phyloP scores from a whole-genome alignment of 1,284 basidiomycete species.

The Taiwanofungus camphoratus region DNA sequence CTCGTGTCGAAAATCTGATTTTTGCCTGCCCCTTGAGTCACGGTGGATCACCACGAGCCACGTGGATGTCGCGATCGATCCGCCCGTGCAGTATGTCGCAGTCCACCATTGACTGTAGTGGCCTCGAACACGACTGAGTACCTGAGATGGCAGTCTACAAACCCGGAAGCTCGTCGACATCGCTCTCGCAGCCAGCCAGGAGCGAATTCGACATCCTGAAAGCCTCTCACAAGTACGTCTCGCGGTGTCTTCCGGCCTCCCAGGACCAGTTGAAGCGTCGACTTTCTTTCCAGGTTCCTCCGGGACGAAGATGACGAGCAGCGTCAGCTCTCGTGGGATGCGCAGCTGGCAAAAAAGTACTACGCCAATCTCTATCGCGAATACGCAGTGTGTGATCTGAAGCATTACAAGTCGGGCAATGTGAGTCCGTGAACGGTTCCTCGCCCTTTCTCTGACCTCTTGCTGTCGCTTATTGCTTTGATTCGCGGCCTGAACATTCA shows the following conservation, averaged over 20 bases:
- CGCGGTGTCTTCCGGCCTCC: constrained; percentile 4
- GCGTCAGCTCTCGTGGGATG: constrained; percentile 60
- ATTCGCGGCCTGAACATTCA: too few species aligned
- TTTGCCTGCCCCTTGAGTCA: too few species aligned
- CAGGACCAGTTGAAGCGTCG: constrained; percentile 4
- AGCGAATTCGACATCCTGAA: constrained; percentile 67
- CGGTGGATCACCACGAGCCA: too few species aligned
- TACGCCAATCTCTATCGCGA: constrained; percentile 85
- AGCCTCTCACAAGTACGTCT: constrained; percentile 58
- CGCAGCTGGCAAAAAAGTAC: constrained; percentile 81
- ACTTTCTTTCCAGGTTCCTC: constrained; percentile 82
- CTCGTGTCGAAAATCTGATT: too few species aligned
- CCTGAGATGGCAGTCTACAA: constrained; percentile 18
- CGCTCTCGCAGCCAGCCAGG: neutral
- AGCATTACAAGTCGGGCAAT: constrained; percentile 91
- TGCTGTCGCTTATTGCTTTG: too few species aligned
- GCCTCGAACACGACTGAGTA: too few species aligned
- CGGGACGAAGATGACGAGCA: constrained; percentile 51
- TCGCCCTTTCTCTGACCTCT: too few species aligned
- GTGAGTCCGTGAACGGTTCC: too few species aligned
- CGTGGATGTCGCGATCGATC: too few species aligned
- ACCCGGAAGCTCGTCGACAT: constrained; percentile 12
- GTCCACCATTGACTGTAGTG: too few species aligned
- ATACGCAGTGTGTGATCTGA: constrained; percentile 87
- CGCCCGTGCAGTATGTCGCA: too few species aligned